These are phyloP conservation scores for Penicillium lividum DNA, from an alignment of 495 filamentous ascomycete species.

Conservation along the genomic window DNA sequence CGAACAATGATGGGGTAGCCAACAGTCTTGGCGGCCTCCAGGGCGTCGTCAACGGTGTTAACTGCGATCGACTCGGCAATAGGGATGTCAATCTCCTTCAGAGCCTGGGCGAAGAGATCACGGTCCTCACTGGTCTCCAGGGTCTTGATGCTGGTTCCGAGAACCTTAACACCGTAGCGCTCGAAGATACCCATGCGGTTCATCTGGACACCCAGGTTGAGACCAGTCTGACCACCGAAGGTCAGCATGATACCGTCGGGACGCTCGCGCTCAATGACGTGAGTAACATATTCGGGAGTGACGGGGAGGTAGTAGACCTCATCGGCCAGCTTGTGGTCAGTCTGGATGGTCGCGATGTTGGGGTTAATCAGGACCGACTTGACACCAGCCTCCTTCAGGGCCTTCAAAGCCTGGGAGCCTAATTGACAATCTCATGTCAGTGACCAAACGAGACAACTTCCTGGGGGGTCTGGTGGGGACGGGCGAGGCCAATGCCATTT, in stretches of 20 bases:
- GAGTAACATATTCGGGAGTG: conserved; percentile 94
- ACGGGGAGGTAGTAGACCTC: conserved; percentile 98
- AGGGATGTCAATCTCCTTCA: conserved; percentile 92
- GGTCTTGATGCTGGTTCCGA: conserved; percentile 92
- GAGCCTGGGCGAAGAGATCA: conserved; percentile 90
- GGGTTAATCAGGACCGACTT: conserved; percentile 96
- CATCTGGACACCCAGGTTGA: conserved; percentile 97
- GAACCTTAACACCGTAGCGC: conserved; percentile 88
- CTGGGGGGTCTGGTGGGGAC: background rate
- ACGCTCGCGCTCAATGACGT: conserved; percentile 89
- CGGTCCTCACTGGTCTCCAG: conserved; percentile 93
- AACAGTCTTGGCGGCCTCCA: conserved; percentile 79
- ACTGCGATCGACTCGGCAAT: conserved; percentile 96
- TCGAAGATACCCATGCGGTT: conserved; percentile 94
- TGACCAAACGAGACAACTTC: background rate
- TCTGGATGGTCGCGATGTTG: conserved; percentile 98
- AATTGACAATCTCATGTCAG: conserved; percentile 20
- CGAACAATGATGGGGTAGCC: conserved; percentile 98
- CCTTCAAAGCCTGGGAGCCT: conserved; percentile 97
- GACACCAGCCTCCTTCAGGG: conserved; percentile 92
- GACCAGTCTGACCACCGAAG: conserved; percentile 92
- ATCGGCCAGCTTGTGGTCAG: conserved; percentile 93
- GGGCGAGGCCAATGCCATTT: background rate
- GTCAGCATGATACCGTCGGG: conserved; percentile 96
- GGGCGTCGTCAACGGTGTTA: conserved; percentile 82